Percentiles rank a stretch among this genome's conserved stretches.
Conservation (phyloP, 257 asterid species). For the Knoxia roxburghii region DNA sequence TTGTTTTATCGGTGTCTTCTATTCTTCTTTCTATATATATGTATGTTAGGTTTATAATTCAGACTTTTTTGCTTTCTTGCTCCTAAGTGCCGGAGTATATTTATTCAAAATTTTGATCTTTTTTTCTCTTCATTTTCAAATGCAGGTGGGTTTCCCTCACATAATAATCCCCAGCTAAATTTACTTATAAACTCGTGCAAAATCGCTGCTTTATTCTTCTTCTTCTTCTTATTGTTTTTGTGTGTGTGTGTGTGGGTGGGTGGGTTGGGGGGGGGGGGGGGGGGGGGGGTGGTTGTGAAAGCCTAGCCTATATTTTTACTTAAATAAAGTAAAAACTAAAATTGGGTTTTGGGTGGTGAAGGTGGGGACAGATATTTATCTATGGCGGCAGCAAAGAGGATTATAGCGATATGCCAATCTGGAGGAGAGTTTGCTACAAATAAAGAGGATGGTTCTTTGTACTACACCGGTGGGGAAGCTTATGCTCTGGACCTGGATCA, state of each 20-base stretch:
- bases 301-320: not conserved
- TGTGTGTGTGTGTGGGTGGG: too few relatives aligned
- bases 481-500: constrained; percentile 85
- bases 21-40: not conserved
- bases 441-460: constrained; percentile 68
- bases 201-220: not conserved
- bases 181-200: not conserved
- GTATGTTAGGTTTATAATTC: not conserved
- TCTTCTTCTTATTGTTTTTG: too few relatives aligned
- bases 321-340: too few relatives aligned
- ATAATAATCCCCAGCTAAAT: not conserved
- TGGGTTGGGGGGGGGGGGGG: too few relatives aligned
- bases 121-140: constrained; percentile 6
- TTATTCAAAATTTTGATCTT: not conserved
- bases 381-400: constrained; percentile 46
- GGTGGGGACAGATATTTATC: too few relatives aligned
- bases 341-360: not conserved
- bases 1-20: not conserved
- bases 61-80: too few relatives aligned
- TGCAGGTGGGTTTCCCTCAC: not conserved
- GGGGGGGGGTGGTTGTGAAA: too few relatives aligned
- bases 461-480: constrained; percentile 86
- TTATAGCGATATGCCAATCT: constrained; percentile 88
- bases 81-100: not conserved
- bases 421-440: constrained; percentile 83